Evolutionary conservation across 805 yeast species (phyloP), one percentile per base, ranked within the genome.

Genomic region (Sugiyamaella boreocaroliniensis): DNA sequence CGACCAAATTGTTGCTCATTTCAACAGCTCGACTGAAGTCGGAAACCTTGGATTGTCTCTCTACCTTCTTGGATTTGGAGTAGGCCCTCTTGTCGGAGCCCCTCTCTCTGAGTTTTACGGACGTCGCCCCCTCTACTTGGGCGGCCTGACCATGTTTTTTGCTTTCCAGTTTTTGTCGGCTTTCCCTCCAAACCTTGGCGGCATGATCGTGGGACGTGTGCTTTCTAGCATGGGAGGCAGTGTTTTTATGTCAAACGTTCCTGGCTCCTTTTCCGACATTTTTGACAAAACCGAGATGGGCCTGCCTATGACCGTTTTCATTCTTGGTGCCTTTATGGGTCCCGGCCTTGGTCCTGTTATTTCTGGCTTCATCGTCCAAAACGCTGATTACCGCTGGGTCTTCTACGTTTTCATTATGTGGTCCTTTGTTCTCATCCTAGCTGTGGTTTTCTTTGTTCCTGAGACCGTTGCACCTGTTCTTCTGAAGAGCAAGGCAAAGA

Each of bases 401-500:
- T 85, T 83, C 60, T 77, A 78, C 57, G 77, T 82, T 4, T 68
- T 83, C 60, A 65, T 83, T 26, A 80, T 85, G 16, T 79, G 82
- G 61, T 76, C 83, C 54, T 86, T 82, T 4, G 75, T 77, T 1
- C 69, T 81, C 56, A 70, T 81, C 54, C 65, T 68, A 53, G 71
- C 70, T 62, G 72, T 82, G 4, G 77, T 71, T 14, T 67, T 63
- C 6, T 56, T 72, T 57, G 79, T 73, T 52, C 84, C 77, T 4
- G 96, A 88, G 68, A 88, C 87, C 0, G 81, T 83, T 68, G 86
- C 92, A 2, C 96, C 96, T 7, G 88, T 83, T 9, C 82, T 89
- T 50, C 71, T 86, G 55, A 83, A 81, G 63, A 76, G 64, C 49
- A 79, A 83, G 66, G 95, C 96, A 19, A 70, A 68, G 54, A 76